Evolutionary conservation across 2,329 filamentous ascomycete species (phyloP).

Genomic region (Talaromyces sp.): DNA sequence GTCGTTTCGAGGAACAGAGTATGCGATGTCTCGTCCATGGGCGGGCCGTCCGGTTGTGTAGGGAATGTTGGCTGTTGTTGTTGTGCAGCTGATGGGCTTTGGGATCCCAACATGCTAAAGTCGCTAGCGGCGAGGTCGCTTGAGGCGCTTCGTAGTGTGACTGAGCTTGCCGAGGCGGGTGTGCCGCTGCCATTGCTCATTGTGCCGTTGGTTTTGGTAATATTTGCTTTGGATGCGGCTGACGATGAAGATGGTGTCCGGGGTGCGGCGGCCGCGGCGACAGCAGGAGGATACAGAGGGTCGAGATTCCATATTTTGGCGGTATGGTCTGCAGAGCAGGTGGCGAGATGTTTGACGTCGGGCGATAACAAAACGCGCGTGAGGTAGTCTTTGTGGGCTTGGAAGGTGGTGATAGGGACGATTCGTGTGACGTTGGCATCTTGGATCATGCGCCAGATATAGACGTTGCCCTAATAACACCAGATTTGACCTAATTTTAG

Average conservation of each 20-base stretch:
- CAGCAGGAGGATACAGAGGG: slow-evolving; percentile 47
- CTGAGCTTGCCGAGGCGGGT: not conserved
- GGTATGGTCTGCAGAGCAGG: slow-evolving; percentile 88
- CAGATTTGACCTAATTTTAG: not conserved
- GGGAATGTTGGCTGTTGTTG: slow-evolving; percentile 20
- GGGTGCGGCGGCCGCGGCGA: slow-evolving; percentile 23
- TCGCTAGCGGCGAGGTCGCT: slow-evolving; percentile 10
- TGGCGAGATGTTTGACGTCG: slow-evolving; percentile 89
- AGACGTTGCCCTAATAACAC: slow-evolving; percentile 75
- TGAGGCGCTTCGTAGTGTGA: slow-evolving; percentile 2
- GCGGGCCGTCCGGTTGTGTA: slow-evolving; percentile 32
- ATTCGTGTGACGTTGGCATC: slow-evolving; percentile 76
- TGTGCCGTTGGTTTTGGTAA: slow-evolving; percentile 5
- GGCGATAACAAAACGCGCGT: slow-evolving; percentile 87
- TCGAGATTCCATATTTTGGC: slow-evolving; percentile 96
- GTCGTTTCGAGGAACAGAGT: slow-evolving; percentile 77
- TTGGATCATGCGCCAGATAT: slow-evolving; percentile 92
- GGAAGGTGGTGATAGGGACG: slow-evolving; percentile 81
- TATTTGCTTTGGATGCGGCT: slow-evolving; percentile 10
- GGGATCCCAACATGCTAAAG: slow-evolving; percentile 4
- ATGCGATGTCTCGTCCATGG: slow-evolving; percentile 41
- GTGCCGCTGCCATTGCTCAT: slow-evolving; percentile 2
- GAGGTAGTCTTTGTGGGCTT: slow-evolving; percentile 86
- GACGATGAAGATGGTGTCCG: not conserved
- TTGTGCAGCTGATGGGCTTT: slow-evolving; percentile 13